Conservation (phyloP, 768 basidiomycete species). For the Boletus huronensis region DNA sequence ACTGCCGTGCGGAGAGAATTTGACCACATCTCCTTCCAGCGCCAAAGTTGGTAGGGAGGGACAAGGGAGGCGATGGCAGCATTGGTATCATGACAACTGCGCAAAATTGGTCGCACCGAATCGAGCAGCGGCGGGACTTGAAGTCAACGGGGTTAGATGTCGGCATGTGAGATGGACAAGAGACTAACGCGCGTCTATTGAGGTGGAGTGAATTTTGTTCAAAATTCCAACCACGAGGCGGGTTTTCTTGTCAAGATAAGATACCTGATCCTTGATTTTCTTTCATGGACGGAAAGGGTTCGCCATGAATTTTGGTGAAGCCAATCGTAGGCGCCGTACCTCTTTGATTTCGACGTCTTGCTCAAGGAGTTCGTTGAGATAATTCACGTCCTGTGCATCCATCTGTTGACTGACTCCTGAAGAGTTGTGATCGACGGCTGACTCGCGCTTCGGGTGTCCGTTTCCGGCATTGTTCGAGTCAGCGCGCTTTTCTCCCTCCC, state of each 20-base stretch:
- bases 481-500: background rate
- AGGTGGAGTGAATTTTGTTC: slow-evolving; percentile 79
- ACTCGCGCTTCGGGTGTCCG: slow-evolving; percentile 1
- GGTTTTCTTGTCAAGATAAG: slow-evolving; percentile 70
- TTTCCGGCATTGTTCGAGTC: slow-evolving; percentile 15
- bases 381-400: slow-evolving; percentile 54
- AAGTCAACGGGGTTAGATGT: slow-evolving; percentile 8
- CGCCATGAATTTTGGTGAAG: background rate
- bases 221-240: slow-evolving; percentile 70
- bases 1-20: slow-evolving; percentile 64
- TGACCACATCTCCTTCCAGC: slow-evolving; percentile 83
- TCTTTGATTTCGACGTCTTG: slow-evolving; percentile 62
- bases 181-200: slow-evolving; percentile 50
- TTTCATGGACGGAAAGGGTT: slow-evolving; percentile 29
- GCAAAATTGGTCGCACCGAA: slow-evolving; percentile 52
- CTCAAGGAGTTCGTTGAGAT: slow-evolving; percentile 58
- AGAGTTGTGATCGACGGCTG: background rate
- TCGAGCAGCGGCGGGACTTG: slow-evolving; percentile 61
- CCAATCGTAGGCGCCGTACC: slow-evolving; percentile 36
- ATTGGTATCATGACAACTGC: slow-evolving; percentile 49
- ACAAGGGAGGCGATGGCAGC: slow-evolving; percentile 54
- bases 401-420: slow-evolving; percentile 33
- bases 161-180: slow-evolving; percentile 5
- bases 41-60: slow-evolving; percentile 75
- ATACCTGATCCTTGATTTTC: slow-evolving; percentile 80